A percentile compares a stretch with the other conserved stretches of the same genome.
phyloP scores from a whole-genome alignment of 1,139 yeast genomes.

The Pichia sp. region DNA sequence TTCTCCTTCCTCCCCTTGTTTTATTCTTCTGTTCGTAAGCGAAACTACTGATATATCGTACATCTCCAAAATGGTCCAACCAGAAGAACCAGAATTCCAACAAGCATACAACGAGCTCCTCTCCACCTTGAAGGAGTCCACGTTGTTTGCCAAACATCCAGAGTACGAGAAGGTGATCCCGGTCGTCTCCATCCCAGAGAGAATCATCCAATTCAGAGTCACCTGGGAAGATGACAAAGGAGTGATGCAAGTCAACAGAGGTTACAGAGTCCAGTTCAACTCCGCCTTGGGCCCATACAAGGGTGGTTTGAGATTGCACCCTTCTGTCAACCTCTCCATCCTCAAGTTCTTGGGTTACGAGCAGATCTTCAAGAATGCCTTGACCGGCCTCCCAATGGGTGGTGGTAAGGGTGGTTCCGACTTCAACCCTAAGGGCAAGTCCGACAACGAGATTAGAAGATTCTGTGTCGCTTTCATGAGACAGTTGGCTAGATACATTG shows the following conservation, averaged over 20 bases:
- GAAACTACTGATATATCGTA: neutral
- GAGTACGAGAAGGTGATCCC: slow-evolving; percentile 85
- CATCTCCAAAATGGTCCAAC: slow-evolving; percentile 32
- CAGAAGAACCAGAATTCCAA: slow-evolving; percentile 92
- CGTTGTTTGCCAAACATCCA: slow-evolving; percentile 84
- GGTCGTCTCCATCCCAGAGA: slow-evolving; percentile 91
- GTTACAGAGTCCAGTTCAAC: slow-evolving; percentile 98
- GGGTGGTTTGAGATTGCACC: slow-evolving; percentile 98
- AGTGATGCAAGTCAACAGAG: slow-evolving; percentile 87
- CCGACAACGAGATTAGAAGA: slow-evolving; percentile 91
- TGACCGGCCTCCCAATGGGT: slow-evolving; percentile 96
- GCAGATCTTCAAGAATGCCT: slow-evolving; percentile 97
- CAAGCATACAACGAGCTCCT: slow-evolving; percentile 96
- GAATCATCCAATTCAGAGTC: slow-evolving; percentile 94
- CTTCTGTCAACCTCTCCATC: slow-evolving; percentile 90
- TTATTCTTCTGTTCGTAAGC: no score
- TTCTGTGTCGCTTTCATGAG: slow-evolving; percentile 95
- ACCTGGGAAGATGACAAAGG: slow-evolving; percentile 97
- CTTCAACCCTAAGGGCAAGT: slow-evolving; percentile 93
- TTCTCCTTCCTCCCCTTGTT: no score
- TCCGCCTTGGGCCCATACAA: slow-evolving; percentile 98
- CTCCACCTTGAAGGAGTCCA: slow-evolving; percentile 84
- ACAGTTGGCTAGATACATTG: slow-evolving; percentile 93
- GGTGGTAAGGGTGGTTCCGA: slow-evolving; percentile 99
- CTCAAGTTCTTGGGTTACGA: slow-evolving; percentile 96